A percentile compares a stretch with the other conserved stretches of the same genome.
Evolutionary conservation across 805 yeast genomes (phyloP).

Genomic region (Ogataea minuta): DNA sequence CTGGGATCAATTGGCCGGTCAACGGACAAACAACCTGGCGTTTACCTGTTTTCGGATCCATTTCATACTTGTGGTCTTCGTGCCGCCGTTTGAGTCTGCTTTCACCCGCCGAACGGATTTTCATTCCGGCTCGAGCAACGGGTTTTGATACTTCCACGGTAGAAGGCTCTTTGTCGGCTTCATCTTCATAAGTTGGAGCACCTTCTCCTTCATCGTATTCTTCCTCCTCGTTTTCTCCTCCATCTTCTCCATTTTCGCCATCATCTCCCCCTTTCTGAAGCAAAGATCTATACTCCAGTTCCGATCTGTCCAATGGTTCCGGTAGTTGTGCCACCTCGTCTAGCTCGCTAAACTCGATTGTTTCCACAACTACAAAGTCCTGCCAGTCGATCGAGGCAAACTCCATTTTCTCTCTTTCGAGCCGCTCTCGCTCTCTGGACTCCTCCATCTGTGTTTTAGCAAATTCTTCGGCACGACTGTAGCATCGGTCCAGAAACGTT

Average conservation of each 20-base stretch:
- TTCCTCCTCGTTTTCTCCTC: constrained; percentile 12
- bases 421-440: constrained; percentile 31
- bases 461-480: constrained; percentile 54
- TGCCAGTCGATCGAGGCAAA: constrained; percentile 87
- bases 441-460: constrained; percentile 36
- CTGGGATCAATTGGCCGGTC: constrained; percentile 69
- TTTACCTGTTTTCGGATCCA: constrained; percentile 21
- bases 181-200: constrained; percentile 3
- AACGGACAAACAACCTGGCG: constrained; percentile 69
- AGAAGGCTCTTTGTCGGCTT: neutral
- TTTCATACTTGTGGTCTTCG: constrained; percentile 3
- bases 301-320: constrained; percentile 54
- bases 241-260: constrained; percentile 33
- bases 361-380: constrained; percentile 70
- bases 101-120: constrained; percentile 69
- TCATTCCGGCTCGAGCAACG: constrained; percentile 46
- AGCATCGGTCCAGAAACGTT: constrained; percentile 46
- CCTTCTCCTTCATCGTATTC: constrained; percentile 9
- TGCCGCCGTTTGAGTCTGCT: constrained; percentile 45
- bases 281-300: constrained; percentile 60
- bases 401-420: constrained; percentile 43
- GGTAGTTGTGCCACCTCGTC: constrained; percentile 58
- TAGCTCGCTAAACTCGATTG: constrained; percentile 59
- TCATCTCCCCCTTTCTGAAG: constrained; percentile 44
- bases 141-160: constrained; percentile 1